These are phyloP conservation scores for Trebouxia sp. DNA, from an alignment of 139 green algal genomes.

Conservation along the genomic window DNA sequence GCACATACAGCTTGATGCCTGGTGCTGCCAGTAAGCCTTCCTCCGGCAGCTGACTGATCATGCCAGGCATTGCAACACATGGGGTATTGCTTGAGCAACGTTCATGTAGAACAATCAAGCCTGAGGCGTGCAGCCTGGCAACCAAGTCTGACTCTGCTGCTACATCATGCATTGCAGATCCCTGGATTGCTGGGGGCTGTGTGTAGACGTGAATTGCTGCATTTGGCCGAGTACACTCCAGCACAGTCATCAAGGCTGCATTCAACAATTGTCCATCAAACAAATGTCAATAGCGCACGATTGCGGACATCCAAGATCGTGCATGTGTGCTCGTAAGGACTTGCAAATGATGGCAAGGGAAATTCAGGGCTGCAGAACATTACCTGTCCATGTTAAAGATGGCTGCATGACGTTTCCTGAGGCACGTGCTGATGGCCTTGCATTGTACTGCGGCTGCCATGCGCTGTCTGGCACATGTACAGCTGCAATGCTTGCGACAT, in stretches of 20 bases:
- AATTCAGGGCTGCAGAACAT: not conserved
- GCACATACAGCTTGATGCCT: slow-evolving; percentile 8
- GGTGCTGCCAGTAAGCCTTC: not conserved
- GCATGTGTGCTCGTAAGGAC: not conserved
- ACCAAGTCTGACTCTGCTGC: not conserved
- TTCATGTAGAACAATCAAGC: not conserved
- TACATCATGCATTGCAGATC: not conserved
- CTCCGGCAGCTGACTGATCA: not conserved
- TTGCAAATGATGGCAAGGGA: not conserved
- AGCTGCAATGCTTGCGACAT: not conserved
- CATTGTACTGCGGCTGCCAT: not conserved
- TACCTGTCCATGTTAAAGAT: not conserved
- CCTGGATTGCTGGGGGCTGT: not conserved
- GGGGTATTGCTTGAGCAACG: not conserved
- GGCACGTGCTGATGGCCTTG: not conserved
- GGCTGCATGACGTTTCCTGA: not conserved
- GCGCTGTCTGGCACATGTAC: not conserved
- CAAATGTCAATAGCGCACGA: too few species aligned
- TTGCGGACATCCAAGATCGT: not conserved
- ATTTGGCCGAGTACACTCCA: not conserved
- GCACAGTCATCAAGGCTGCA: not conserved
- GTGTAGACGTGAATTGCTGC: not conserved
- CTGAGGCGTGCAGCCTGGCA: not conserved
- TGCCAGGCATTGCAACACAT: not conserved
- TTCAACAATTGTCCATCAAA: too few species aligned